Percentiles rank a stretch among this genome's conserved stretches.
Conservation (phyloP, 2,329 filamentous ascomycete species). For the Trichoderma sp. region DNA sequence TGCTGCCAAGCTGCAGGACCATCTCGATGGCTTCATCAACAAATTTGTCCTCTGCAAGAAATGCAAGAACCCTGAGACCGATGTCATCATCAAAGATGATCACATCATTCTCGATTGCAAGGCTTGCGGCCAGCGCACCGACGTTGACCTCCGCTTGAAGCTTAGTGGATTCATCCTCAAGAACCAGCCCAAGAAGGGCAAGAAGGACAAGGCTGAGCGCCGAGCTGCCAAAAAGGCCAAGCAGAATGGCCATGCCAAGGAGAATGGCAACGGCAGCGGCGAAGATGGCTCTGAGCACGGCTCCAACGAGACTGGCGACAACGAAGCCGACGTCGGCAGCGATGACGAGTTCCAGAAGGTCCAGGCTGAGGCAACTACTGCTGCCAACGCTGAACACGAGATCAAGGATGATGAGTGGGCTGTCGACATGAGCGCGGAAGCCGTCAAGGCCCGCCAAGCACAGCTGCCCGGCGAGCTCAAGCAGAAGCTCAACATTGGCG, state of each 20-base stretch:
- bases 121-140: slow-evolving; percentile 90
- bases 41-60: slow-evolving; percentile 99
- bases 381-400: slow-evolving; percentile 57
- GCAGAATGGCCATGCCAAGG: slow-evolving; percentile 66
- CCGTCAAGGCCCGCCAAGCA: slow-evolving; percentile 91
- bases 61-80: slow-evolving; percentile 99
- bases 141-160: slow-evolving; percentile 92
- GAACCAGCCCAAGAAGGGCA: slow-evolving; percentile 89
- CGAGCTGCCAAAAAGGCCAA: slow-evolving; percentile 92
- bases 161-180: slow-evolving; percentile 97
- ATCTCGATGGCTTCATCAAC: slow-evolving; percentile 96
- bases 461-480: slow-evolving; percentile 94
- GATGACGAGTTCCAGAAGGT: slow-evolving; percentile 93
- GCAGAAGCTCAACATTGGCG: slow-evolving; percentile 79
- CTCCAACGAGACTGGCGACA: slow-evolving; percentile 55
- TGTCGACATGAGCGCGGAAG: slow-evolving; percentile 93
- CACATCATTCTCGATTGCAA: slow-evolving; percentile 96
- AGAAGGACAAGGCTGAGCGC: slow-evolving; percentile 93
- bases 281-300: slow-evolving; percentile 57
- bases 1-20: slow-evolving; percentile 92
- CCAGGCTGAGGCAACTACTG: slow-evolving; percentile 64
- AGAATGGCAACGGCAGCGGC: slow-evolving; percentile 62
- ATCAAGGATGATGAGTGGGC: slow-evolving; percentile 91
- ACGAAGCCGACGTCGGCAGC: slow-evolving; percentile 69
- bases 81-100: slow-evolving; percentile 91